These are phyloP conservation scores for Climacium dendroides DNA, from an alignment of 225 moss, liverwort and hornwort species.

Conservation along the genomic window DNA sequence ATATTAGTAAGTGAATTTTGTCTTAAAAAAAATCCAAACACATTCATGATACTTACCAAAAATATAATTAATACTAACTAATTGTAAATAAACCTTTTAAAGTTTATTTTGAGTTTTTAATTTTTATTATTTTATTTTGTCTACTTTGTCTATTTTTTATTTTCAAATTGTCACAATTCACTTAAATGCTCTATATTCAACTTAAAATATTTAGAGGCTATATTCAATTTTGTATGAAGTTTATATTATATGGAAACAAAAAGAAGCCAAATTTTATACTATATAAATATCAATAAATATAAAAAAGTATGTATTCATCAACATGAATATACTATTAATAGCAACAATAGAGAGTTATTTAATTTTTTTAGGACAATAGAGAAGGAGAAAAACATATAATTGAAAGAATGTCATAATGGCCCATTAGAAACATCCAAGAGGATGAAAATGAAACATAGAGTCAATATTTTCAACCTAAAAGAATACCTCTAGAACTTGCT, in stretches of 20 bases:
- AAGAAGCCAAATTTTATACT: too few relatives aligned
- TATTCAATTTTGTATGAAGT: neutral
- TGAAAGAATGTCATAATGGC: neutral
- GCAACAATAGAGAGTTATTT: neutral
- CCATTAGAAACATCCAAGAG: neutral
- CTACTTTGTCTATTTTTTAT: neutral
- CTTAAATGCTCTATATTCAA: neutral
- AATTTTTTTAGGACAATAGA: neutral
- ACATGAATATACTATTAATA: neutral
- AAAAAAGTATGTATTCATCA: neutral
- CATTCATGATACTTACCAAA: neutral
- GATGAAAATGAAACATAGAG: neutral
- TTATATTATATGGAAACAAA: neutral
- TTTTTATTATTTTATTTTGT: neutral
- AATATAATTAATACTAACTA: neutral
- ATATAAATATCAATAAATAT: neutral
- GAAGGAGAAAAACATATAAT: neutral
- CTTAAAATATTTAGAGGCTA: neutral
- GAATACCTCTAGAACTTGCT: neutral
- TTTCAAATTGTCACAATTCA: neutral
- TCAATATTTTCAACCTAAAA: neutral
- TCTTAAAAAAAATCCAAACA: neutral
- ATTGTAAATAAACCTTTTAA: neutral
- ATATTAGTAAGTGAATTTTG: neutral
- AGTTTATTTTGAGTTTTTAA: neutral